Percentiles rank a stretch among this genome's conserved stretches.
These are phyloP conservation scores for Fusarium lyarnte DNA, from an alignment of 2,329 filamentous ascomycete species.

Conservation along the genomic window DNA sequence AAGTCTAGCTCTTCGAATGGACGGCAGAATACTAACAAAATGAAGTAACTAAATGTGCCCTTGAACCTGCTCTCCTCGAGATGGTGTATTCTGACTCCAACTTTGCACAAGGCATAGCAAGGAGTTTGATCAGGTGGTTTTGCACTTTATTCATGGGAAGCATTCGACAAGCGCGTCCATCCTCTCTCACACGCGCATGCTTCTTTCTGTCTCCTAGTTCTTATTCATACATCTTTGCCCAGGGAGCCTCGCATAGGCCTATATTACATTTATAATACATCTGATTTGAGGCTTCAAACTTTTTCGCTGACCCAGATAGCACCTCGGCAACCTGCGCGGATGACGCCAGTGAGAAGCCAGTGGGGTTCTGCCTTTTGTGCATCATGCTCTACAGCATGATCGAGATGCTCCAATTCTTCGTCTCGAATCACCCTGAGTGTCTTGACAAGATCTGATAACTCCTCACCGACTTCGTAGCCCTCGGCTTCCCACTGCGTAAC, in stretches of 20 bases:
- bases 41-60: slow-evolving; percentile 46
- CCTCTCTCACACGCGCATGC: slow-evolving; percentile 5
- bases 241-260: slow-evolving; percentile 14
- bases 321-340: slow-evolving; percentile 87
- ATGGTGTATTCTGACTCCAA: slow-evolving; percentile 11
- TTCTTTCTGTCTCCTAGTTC: slow-evolving; percentile 18
- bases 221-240: slow-evolving; percentile 31
- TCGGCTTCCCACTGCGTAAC: slow-evolving; percentile 76
- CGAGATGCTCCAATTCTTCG: slow-evolving; percentile 95
- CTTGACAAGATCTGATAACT: slow-evolving; percentile 76
- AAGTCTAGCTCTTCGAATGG: slow-evolving; percentile 54
- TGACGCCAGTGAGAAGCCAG: slow-evolving; percentile 86
- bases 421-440: slow-evolving; percentile 87
- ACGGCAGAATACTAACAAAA: slow-evolving; percentile 40
- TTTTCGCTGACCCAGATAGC: slow-evolving; percentile 92
- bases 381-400: slow-evolving; percentile 94
- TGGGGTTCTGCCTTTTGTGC: slow-evolving; percentile 90
- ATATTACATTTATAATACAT: slow-evolving; percentile 44
- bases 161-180: slow-evolving; percentile 30
- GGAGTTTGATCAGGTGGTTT: slow-evolving; percentile 36
- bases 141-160: slow-evolving; percentile 12
- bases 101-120: slow-evolving; percentile 35
- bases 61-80: slow-evolving; percentile 12
- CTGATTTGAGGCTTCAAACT: slow-evolving; percentile 56
- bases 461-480: slow-evolving; percentile 82